Base-by-base conservation (phyloP, 2,329 filamentous ascomycete genomes). In the Hortaea sp. region DNA sequence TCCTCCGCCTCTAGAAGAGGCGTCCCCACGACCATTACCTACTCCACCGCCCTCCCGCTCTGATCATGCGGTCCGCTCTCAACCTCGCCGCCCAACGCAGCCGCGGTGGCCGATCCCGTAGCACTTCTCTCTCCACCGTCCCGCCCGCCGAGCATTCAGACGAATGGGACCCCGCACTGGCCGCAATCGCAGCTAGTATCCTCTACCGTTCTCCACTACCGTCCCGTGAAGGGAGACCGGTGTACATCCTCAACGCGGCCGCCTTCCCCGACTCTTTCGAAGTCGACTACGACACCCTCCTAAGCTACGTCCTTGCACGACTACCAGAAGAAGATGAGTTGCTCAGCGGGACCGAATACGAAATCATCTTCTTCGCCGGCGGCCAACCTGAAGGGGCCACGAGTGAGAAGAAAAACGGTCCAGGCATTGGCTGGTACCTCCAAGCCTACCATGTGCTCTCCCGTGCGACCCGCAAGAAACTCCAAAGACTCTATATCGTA, bases 281-380 rank as follows among this genome's bases (percentile, higher is more conserved):
- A 46, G 66, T 71, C 44, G 73, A 77, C 62, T 78, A 76, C 60
- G 74, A 77, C 56, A 63, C 63, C 37, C 63, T 78, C 11, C 62
- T 78, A 5, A 73, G 74, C 3, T 78, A 78, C 49, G 74, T 78
- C 5, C 65, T 78, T 10, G 70, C 71, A 3, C 66, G 74, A 45
- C 61, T 78, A 29, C 75, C 75, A 2, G 71, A 70, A 20, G 74
- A 78, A 51, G 74, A 78, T 41, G 75, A 77, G 50, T 58, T 78
- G 47, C 64, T 76, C 29, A 67, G 66, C 41, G 74, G 74, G 1
- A 69, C 68, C 13, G 73, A 75, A 46, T 78, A 78, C 53, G 75
- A 77, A 55, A 69, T 78, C 40, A 64, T 78, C 46, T 76, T 78
- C 62, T 77, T 78, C 54, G 74, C 75, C 4, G 75, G 74, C n/a